Evolutionary conservation across 139 green algal genomes (phyloP), one percentile per base, ranked within the genome.

Genomic region (Limnomonas spitsbergensis): DNA sequence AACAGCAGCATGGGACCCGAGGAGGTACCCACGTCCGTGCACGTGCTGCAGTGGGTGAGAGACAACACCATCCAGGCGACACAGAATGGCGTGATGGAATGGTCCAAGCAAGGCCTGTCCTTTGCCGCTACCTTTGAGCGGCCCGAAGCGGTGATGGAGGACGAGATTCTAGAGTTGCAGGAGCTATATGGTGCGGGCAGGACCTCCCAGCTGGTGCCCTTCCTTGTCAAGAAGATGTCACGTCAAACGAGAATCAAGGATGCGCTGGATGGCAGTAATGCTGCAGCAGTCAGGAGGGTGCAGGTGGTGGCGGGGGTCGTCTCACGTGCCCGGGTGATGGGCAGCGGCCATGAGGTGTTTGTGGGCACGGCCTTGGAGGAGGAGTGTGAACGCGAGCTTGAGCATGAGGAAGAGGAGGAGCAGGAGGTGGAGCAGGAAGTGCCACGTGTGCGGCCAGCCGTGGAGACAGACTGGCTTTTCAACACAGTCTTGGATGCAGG

Each of bases 371-470:
- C 61, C 3, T 66, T 53, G 1, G 77, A 84, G 39, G 81, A 91
- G 78, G 83, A 90, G 80, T 86, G 80, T 66, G 88, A 91, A 75
- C 47, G 83, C 26, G 85, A 89, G 83, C 53, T 84, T 66, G 67
- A 88, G 73, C 40, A 76, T 9, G 83, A 90, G 69, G 83, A 88
- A 72, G 81, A 90, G 77, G 40, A 87, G 61, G 83, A 90, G 78
- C 27, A 86, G 80, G 81, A 90, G 77, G 38, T 69, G 37, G 80
- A 90, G 78, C 3, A 66, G 56, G 68, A 90, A 73, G 73, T 82
- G 53, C 27, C 69, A 0, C 29, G 40, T 0, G 69, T 80, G 35
- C 2, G 34, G 32, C 36, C 75, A 0, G 34, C 9, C 1, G 37
- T 32, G 1, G 80, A 90, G 74, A 1, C 1, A 1, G 77, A 86